Percentiles rank a stretch among this genome's conserved stretches.
phyloP scores from a whole-genome alignment of 2,329 filamentous ascomycete genomes.

The Scortechinia acanthostroma region DNA sequence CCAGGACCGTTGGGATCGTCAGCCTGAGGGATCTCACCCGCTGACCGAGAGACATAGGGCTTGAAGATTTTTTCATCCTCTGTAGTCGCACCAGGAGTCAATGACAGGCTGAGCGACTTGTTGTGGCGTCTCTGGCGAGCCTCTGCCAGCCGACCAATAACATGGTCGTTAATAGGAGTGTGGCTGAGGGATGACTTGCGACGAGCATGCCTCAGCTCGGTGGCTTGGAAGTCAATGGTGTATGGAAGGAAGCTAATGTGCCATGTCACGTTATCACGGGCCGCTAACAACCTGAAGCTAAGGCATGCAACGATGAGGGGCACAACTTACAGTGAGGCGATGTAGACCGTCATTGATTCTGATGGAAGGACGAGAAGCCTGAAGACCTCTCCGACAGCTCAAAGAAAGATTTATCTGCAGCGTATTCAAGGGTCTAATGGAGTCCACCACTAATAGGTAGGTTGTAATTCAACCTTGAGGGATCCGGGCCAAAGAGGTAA shows the following conservation, averaged over 20 bases:
- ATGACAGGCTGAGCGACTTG: constrained; percentile 5
- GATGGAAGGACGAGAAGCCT: neutral
- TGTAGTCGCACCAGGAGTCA: constrained; percentile 2
- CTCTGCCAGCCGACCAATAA: neutral
- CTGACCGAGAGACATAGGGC: constrained; percentile 14
- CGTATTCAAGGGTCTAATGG: no score
- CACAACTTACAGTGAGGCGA: constrained; percentile 35
- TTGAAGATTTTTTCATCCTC: constrained; percentile 2
- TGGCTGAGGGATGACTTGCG: constrained; percentile 13
- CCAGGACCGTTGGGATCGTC: constrained; percentile 18
- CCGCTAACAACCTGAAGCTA: no score
- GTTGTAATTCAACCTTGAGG: no score
- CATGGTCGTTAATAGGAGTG: constrained; percentile 11
- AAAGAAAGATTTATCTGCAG: no score
- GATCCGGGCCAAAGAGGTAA: no score
- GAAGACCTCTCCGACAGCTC: no score
- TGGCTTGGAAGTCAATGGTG: constrained; percentile 20
- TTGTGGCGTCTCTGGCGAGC: constrained; percentile 4
- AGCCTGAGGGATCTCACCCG: constrained; percentile 14
- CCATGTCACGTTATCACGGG: neutral
- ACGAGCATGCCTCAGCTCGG: constrained; percentile 8
- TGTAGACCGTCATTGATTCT: constrained; percentile 39
- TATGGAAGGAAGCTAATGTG: constrained; percentile 20
- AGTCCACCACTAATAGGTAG: no score
- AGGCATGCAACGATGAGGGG: constrained; percentile 14